Conservation (phyloP, 164 flowering plant genomes). For the Amborella trichopoda region DNA sequence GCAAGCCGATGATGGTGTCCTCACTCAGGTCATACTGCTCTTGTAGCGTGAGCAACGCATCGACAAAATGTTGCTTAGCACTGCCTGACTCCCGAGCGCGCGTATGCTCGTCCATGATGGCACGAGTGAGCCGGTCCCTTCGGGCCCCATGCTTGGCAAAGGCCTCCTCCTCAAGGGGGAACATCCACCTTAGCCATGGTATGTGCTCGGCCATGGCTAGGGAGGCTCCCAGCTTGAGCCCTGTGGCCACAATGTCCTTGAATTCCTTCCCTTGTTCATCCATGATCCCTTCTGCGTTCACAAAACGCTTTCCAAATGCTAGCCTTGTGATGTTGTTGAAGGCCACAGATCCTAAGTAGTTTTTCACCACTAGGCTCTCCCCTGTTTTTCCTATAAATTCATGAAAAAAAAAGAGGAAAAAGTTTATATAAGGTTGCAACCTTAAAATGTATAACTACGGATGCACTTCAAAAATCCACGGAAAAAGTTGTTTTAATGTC, state of each 20-base stretch:
- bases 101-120: constrained; percentile 51
- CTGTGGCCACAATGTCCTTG: constrained; percentile 28
- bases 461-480: too few species aligned
- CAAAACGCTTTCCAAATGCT: constrained; percentile 40
- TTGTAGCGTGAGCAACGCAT: constrained; percentile 43
- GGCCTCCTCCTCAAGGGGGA: constrained; percentile 29
- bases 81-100: constrained; percentile 23
- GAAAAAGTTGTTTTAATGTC: too few species aligned
- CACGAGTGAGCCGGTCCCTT: constrained; percentile 27
- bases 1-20: constrained; percentile 41
- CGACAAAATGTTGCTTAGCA: constrained; percentile 41
- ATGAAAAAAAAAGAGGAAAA: too few species aligned
- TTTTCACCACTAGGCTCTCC: constrained; percentile 27
- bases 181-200: constrained; percentile 40
- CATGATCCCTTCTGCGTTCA: constrained; percentile 30
- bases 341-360: constrained; percentile 31
- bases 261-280: constrained; percentile 39
- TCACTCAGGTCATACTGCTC: constrained; percentile 39
- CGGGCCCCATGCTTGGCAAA: constrained; percentile 27
- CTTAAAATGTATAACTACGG: too few species aligned
- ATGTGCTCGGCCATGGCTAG: constrained; percentile 36
- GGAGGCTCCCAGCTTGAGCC: constrained; percentile 28
- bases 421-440: too few species aligned
- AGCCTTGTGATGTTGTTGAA: constrained; percentile 51
- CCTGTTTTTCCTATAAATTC: constrained; percentile 8